Conservation (phyloP, 1,284 basidiomycete genomes). For the Ceratobasidium papillatum region DNA sequence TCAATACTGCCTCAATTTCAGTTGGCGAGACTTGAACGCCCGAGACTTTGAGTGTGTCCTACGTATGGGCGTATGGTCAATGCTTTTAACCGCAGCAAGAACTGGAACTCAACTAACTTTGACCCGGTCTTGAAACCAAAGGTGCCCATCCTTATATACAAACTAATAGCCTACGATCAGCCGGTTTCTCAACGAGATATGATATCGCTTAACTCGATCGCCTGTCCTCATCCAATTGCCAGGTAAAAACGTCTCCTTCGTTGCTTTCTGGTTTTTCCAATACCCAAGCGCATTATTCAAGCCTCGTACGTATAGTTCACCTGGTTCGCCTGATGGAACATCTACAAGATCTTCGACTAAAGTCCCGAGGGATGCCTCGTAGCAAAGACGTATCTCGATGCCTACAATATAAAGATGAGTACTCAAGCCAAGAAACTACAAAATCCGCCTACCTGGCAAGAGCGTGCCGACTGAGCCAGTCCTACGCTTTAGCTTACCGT, state of each 20-base stretch:
- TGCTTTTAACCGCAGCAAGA: no score
- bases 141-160: conserved; percentile 10
- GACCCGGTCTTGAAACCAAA: conserved; percentile 66
- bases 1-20: conserved; percentile 72
- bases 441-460: conserved; percentile 59
- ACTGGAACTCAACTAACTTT: conserved; percentile 50
- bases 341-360: conserved; percentile 15
- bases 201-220: conserved; percentile 63
- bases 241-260: conserved; percentile 66
- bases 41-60: conserved; percentile 59
- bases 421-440: neutral
- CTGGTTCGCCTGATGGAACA: conserved; percentile 60
- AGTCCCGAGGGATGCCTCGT: conserved; percentile 25
- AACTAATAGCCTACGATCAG: conserved; percentile 19
- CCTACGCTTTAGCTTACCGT: conserved; percentile 54
- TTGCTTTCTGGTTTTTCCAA: conserved; percentile 72
- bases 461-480: conserved; percentile 65
- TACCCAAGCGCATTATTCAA: conserved; percentile 62
- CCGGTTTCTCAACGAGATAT: neutral
- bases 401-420: neutral
- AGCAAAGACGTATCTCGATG: conserved; percentile 11
- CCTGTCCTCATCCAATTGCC: conserved; percentile 77
- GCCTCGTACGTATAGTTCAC: conserved; percentile 68
- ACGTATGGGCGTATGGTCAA: no score
- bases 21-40: conserved; percentile 77